Evolutionary conservation across 176 grass and related monocot genomes (phyloP).

Genomic region (Zea mays): Zm-B73-REFERENCE-NAM-5.0 NC_050098.1:210261001-210261500

Average conservation of each 20-base stretch:
- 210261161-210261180: conserved; percentile 46
- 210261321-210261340: too few species aligned
- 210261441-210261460: too few species aligned
- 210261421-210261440: too few species aligned
- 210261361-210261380: too few species aligned
- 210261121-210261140: conserved; percentile 63
- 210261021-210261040: background rate
- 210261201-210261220: conserved; percentile 64
- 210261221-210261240: conserved; percentile 73
- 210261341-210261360: too few species aligned
- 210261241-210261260: conserved; percentile 53
- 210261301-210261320: too few species aligned
- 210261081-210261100: background rate
- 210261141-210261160: conserved; percentile 71
- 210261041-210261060: background rate
- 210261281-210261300: too few species aligned
- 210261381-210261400: too few species aligned
- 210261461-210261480: too few species aligned
- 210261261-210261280: conserved; percentile 12
- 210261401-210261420: too few species aligned
- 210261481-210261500: too few species aligned
- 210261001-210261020: conserved; percentile 91
- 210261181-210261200: conserved; percentile 80
- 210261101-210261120: conserved; percentile 64
- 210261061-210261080: background rate